These are phyloP conservation scores for Falciphora oryzae DNA, from an alignment of 2,329 filamentous ascomycete genomes.

Conservation along the genomic window DNA sequence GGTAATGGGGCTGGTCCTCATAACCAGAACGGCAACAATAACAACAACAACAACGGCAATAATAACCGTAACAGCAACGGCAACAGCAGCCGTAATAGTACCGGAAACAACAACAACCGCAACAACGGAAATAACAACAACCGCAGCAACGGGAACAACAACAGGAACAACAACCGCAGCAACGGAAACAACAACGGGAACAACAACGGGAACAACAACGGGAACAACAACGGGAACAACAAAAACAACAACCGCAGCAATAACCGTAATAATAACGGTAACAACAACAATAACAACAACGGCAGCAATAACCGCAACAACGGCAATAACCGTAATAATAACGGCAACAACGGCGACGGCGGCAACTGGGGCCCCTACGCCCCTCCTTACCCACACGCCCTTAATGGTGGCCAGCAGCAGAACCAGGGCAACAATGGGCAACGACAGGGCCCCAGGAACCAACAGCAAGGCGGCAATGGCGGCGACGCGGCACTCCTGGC, in stretches of 20 bases:
- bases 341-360: constrained; percentile 9
- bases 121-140: constrained; percentile 26
- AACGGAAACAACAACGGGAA: constrained; percentile 20
- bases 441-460: neutral
- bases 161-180: constrained; percentile 20
- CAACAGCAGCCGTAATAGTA: neutral
- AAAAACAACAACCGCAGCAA: constrained; percentile 10
- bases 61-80: too few species aligned
- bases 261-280: constrained; percentile 9
- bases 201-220: constrained; percentile 15
- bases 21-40: neutral
- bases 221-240: constrained; percentile 8
- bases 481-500: neutral
- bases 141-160: constrained; percentile 21
- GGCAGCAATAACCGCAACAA: constrained; percentile 4
- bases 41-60: neutral
- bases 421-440: constrained; percentile 6
- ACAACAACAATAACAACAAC: constrained; percentile 10
- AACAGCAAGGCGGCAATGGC: too few species aligned
- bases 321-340: constrained; percentile 4
- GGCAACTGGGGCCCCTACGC: neutral
- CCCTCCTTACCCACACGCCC: too few species aligned
- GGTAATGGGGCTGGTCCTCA: neutral
- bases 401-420: neutral
- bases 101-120: constrained; percentile 19